Base-by-base conservation (phyloP, 495 filamentous ascomycete genomes). In the Aspergillus taichungensis region DNA sequence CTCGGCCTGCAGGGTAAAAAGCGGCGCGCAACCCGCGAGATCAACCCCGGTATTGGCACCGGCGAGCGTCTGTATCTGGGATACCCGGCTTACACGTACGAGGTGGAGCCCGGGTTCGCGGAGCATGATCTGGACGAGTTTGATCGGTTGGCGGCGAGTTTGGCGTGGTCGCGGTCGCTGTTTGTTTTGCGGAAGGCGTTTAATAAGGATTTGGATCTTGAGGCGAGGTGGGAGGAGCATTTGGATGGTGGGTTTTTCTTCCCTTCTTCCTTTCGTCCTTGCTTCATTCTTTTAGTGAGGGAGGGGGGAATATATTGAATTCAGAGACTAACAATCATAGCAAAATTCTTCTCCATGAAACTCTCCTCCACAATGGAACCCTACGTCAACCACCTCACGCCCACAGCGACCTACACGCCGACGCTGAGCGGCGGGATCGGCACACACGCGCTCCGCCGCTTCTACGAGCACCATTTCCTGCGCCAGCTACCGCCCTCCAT, bases 401-500 rank as follows among this genome's bases (percentile, higher is more conserved):
- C 80, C 0, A 67, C 73, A 8, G 77, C 80, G 10, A 81, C 82
- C 13, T 68, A 75, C 44, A 66, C 64, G 0, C 74, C 77, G 0
- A 78, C 75, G 0, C 51, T 85, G 52, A 87, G 82, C 27, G 88
- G 87, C 10, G 88, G 84, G 0, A 71, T 86, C n/a, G 88, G 88
- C 0, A 59, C 74, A 6, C 68, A 76, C 34, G 74, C 77, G 8
- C 64, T 92, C n/a, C 73, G 74, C 1, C 62, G 69, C 9, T 94
- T 94, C 59, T 94, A 94, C 57, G 72, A 75, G 1, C 61, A 87
- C 11, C 76, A 82, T 55, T 92, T 92, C 62, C 77, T 90, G 30
- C 78, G 80, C 10, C 68, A 71, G 41, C 80, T 89, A 30, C 84
- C 87, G 2, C 73, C 69, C 0, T 82, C 82, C 11, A 77, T 85